Percentiles rank a stretch among this genome's conserved stretches.
Evolutionary conservation across 2,329 filamentous ascomycete genomes (phyloP).

Genomic region (Colletotrichum tabaci): DNA sequence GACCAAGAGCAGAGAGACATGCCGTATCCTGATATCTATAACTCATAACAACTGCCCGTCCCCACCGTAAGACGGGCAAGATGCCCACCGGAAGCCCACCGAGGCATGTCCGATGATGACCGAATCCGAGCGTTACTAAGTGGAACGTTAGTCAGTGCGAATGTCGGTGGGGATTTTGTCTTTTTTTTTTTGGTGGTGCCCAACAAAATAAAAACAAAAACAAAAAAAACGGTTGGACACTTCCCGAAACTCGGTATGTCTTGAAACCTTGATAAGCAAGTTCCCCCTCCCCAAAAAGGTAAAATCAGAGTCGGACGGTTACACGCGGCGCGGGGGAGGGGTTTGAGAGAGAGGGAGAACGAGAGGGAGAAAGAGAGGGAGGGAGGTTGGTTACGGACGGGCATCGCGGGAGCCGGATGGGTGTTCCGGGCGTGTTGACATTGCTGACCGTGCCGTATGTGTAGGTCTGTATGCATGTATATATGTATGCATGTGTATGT

Average conservation of each 20-base stretch:
- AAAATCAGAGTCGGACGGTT: constrained; percentile 8
- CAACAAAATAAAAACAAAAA: constrained; percentile 4
- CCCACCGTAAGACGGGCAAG: background rate
- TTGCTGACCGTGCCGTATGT: constrained; percentile 37
- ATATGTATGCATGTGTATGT: too few relatives aligned
- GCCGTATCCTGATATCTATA: background rate
- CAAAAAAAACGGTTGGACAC: background rate
- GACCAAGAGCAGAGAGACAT: background rate
- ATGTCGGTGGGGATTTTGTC: constrained; percentile 18
- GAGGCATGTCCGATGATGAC: constrained; percentile 19
- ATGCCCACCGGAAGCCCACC: background rate
- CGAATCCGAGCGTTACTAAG: constrained; percentile 36
- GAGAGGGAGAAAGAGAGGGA: too few relatives aligned
- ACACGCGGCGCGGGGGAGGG: constrained; percentile 8
- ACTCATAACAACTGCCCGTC: constrained; percentile 8
- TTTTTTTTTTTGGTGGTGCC: background rate
- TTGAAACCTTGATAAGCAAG: constrained; percentile 2
- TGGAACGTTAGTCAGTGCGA: constrained; percentile 38
- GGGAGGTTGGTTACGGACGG: constrained; percentile 24
- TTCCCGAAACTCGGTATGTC: constrained; percentile 13
- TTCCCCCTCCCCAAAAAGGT: background rate
- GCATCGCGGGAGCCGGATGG: constrained; percentile 22
- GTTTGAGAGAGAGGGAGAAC: too few relatives aligned
- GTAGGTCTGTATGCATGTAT: too few relatives aligned
- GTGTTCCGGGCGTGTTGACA: constrained; percentile 2